phyloP scores from a whole-genome alignment of 2,329 filamentous ascomycete species.

The Pseudocercospora eumusae region DNA sequence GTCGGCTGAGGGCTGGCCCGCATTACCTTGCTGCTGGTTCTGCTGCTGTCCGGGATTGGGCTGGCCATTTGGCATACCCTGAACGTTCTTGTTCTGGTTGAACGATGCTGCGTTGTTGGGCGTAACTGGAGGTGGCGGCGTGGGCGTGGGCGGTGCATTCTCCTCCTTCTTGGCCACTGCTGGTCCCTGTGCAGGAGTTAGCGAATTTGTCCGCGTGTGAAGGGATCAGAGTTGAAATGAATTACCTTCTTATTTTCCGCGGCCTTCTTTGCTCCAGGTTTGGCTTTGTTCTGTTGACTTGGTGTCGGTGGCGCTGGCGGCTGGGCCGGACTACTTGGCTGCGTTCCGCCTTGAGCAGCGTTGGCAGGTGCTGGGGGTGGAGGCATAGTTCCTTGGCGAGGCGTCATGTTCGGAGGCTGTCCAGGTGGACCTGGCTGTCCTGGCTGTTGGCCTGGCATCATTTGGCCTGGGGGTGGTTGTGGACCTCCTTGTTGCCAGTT shows the following conservation, averaged over 20 bases:
- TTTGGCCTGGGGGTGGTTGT: constrained; percentile 40
- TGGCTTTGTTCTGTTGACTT: constrained; percentile 69
- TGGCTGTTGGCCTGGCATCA: constrained; percentile 47
- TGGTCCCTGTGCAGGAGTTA: constrained; percentile 21
- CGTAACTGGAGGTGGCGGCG: constrained; percentile 52
- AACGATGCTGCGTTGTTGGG: constrained; percentile 45
- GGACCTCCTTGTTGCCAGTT: constrained; percentile 41
- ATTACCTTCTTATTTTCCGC: constrained; percentile 53
- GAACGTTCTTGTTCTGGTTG: constrained; percentile 41
- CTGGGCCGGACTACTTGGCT: constrained; percentile 52
- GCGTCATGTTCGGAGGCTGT: constrained; percentile 62
- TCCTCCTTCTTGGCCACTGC: constrained; percentile 44
- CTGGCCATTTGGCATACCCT: constrained; percentile 38
- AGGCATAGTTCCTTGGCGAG: constrained; percentile 67
- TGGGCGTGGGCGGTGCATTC: constrained; percentile 48
- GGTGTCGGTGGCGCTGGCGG: constrained; percentile 71
- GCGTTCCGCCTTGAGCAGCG: constrained; percentile 45
- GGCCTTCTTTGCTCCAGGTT: constrained; percentile 70
- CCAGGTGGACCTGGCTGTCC: constrained; percentile 51
- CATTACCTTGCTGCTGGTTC: constrained; percentile 34
- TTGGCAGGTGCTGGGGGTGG: constrained; percentile 52
- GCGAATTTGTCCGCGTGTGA: background rate
- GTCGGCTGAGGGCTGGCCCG: constrained; percentile 30
- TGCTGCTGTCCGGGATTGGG: constrained; percentile 38
- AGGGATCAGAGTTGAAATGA: background rate